A percentile compares a stretch with the other conserved stretches of the same genome.
phyloP scores from a whole-genome alignment of 345 rosid species.

The Aquilaria malaccensis region DNA sequence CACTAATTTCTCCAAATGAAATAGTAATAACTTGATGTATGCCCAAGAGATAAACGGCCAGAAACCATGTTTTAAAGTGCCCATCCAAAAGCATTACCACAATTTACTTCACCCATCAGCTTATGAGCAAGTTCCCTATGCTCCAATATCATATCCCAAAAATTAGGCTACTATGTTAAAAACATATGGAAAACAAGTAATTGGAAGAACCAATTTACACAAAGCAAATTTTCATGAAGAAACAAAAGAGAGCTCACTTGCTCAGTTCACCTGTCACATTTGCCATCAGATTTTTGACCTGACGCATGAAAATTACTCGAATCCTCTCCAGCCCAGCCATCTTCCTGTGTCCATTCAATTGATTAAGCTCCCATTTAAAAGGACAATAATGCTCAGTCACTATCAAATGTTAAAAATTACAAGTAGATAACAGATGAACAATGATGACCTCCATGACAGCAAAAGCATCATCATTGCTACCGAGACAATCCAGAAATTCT shows the following conservation, averaged over 20 bases:
- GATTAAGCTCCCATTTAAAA: slow-evolving; percentile 17
- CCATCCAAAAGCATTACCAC: too few species aligned
- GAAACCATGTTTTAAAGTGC: too few species aligned
- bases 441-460: slow-evolving; percentile 32
- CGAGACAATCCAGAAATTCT: slow-evolving; percentile 78
- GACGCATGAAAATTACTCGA: slow-evolving; percentile 20
- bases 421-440: slow-evolving; percentile 11
- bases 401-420: slow-evolving; percentile 12
- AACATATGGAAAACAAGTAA: slow-evolving; percentile 3
- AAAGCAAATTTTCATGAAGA: slow-evolving; percentile 22
- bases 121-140: too few species aligned
- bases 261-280: slow-evolving; percentile 83
- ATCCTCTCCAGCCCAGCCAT: slow-evolving; percentile 26
- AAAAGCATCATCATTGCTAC: slow-evolving; percentile 43
- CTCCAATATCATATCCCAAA: too few species aligned
- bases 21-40: too few species aligned
- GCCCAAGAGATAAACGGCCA: too few species aligned
- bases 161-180: background rate
- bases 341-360: slow-evolving; percentile 49
- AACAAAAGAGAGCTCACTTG: slow-evolving; percentile 86
- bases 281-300: slow-evolving; percentile 35
- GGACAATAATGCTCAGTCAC: slow-evolving; percentile 1
- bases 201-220: slow-evolving; percentile 6
- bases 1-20: too few species aligned
- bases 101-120: too few species aligned